phyloP scores from a whole-genome alignment of 371 early-diverging fungal species.

The Chytridiales sp. region DNA sequence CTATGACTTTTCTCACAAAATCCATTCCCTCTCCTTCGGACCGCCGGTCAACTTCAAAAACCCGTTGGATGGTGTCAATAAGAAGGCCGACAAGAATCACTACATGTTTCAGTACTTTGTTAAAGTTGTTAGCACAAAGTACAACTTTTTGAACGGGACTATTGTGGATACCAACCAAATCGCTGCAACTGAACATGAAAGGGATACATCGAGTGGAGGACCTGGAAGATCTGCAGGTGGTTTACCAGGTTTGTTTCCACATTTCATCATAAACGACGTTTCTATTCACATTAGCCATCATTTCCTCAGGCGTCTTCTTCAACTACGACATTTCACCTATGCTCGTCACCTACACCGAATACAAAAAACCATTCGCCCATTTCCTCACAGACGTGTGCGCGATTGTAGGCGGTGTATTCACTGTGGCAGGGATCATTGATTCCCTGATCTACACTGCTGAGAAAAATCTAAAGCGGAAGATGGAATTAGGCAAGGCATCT shows the following conservation, averaged over 20 bases:
- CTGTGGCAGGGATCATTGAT: constrained; percentile 93
- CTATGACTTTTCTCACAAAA: constrained; percentile 80
- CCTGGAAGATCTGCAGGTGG: constrained; percentile 25
- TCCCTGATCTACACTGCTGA: constrained; percentile 85
- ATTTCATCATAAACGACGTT: neutral
- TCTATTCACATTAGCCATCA: too few relatives aligned
- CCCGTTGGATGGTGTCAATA: constrained; percentile 71
- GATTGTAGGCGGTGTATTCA: constrained; percentile 93
- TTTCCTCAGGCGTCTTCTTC: constrained; percentile 77
- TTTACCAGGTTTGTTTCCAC: constrained; percentile 31
- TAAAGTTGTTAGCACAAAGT: constrained; percentile 90
- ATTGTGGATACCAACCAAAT: constrained; percentile 86
- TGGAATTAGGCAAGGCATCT: constrained; percentile 80
- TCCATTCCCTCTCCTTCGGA: constrained; percentile 85
- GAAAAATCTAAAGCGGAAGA: constrained; percentile 73
- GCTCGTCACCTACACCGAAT: constrained; percentile 85
- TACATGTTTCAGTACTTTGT: constrained; percentile 84
- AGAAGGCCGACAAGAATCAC: constrained; percentile 39
- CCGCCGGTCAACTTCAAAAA: constrained; percentile 62
- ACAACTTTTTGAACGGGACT: constrained; percentile 63
- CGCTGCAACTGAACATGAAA: constrained; percentile 85
- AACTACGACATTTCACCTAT: constrained; percentile 96
- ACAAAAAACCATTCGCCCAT: constrained; percentile 75
- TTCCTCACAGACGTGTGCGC: constrained; percentile 91
- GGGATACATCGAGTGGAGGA: constrained; percentile 43